Percentiles rank a stretch among this genome's conserved stretches.
phyloP scores from a whole-genome alignment of 2,329 filamentous ascomycete genomes.

The Paraphoma sp. region DNA sequence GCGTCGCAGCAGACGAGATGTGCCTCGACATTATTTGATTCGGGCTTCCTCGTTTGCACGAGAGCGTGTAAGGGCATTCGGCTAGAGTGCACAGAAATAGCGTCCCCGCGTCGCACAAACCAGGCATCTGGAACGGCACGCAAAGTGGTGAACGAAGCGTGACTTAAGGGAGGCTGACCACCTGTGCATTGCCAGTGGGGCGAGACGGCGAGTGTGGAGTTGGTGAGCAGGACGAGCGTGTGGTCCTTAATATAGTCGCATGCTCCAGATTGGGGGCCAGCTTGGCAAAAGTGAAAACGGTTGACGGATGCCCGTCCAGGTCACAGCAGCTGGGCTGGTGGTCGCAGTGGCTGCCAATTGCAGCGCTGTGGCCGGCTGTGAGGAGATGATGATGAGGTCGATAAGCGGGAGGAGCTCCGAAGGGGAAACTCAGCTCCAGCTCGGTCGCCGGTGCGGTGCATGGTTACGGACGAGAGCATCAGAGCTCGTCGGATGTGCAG shows the following conservation, averaged over 20 bases:
- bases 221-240: conserved; percentile 8
- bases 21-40: not conserved
- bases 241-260: conserved; percentile 25
- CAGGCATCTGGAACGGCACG: not conserved
- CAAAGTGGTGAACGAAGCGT: not conserved
- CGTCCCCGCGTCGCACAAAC: not conserved
- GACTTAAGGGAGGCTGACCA: not conserved
- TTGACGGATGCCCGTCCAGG: not conserved
- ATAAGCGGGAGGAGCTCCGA: not conserved
- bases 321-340: not conserved
- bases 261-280: not conserved
- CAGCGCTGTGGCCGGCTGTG: not conserved
- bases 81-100: not conserved
- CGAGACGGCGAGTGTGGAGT: too few relatives aligned
- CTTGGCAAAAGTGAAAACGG: not conserved
- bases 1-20: not conserved
- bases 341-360: not conserved
- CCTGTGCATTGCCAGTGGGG: not conserved
- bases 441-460: not conserved
- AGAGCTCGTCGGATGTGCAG: not conserved
- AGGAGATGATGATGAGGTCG: not conserved
- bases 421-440: not conserved
- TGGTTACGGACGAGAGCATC: not conserved
- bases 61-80: not conserved
- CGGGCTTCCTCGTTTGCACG: not conserved